Base-by-base conservation (phyloP, 805 yeast species). In the Candida awuae region DNA sequence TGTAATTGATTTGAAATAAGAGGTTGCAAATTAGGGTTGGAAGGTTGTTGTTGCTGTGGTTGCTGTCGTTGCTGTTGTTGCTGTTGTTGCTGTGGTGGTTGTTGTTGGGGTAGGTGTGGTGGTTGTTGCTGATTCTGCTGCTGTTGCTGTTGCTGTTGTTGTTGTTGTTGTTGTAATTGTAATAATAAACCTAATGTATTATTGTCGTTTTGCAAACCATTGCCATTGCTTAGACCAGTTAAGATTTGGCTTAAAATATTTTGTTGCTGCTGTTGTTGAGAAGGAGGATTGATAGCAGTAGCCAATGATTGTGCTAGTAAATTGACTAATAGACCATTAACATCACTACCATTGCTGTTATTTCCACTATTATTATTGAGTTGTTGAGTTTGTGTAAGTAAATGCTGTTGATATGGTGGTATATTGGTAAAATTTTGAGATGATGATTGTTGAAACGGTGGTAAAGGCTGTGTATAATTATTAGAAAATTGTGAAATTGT, bases 261-360 rank as follows among this genome's bases (percentile, higher is more conserved):
- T 26, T 35, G 44, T 8, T 32, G 37, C 21, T 44, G 41, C 21
- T 37, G 43, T 17, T 38, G 40, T 26, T 21, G 32, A 16, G 15
- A 12, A 13, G 6, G 13, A 8, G 32, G 31, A 13, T 29, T 25
- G 23, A 42, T 42, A 5, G 46, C 40, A 37, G 33, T 43, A 2
- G 42, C 34, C 16, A 19, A 10, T 14, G 34, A 17, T 31, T 22
- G 39, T 15, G 38, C 21, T 28, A 21, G 14, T 29, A 20, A 22
- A 16, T 34, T 34, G 0, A 29, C 33, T 8, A 25, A 15, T 14
- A 26, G 20, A 22, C 17, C 17, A 23, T 33, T 34, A 7, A 25
- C 28, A 9, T 25, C n/a, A 25, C 14, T 6, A 7, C 10, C 12
- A 25, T 39, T n/a, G n/a, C n/a, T n/a, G n/a, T n/a, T 42, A 29